These are phyloP conservation scores for Trichoderma sp. DNA, from an alignment of 2,329 filamentous ascomycete species.

Conservation along the genomic window DNA sequence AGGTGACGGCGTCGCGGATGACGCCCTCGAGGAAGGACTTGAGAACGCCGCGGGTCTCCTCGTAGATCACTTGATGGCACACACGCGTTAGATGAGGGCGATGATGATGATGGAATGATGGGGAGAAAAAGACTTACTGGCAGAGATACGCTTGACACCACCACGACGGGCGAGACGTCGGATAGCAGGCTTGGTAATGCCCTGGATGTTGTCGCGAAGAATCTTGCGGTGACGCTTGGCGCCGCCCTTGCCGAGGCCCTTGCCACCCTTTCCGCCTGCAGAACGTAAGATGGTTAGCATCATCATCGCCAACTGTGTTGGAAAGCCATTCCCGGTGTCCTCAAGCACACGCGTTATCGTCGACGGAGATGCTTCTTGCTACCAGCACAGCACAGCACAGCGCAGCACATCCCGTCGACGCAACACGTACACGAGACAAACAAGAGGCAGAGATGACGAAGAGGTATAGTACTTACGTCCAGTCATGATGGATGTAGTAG, in stretches of 20 bases:
- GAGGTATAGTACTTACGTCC: constrained; percentile 63
- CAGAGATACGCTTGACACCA: constrained; percentile 99
- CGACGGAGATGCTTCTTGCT: too few species aligned
- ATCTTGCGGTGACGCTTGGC: constrained; percentile 99
- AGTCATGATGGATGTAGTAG: constrained; percentile 59
- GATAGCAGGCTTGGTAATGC: constrained; percentile 98
- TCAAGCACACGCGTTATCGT: background rate
- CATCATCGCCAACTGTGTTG: too few species aligned
- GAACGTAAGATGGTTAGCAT: constrained; percentile 33
- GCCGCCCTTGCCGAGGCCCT: constrained; percentile 97
- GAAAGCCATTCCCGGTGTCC: too few species aligned
- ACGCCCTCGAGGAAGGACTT: constrained; percentile 79
- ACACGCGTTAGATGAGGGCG: background rate
- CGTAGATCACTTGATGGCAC: constrained; percentile 64
- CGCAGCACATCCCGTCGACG: background rate
- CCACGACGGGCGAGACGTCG: constrained; percentile 98
- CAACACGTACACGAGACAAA: background rate
- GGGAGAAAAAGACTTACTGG: constrained; percentile 60
- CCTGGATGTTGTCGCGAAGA: constrained; percentile 99
- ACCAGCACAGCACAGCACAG: background rate
- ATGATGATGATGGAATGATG: background rate
- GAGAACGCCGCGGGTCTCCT: constrained; percentile 75
- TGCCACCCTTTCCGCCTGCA: constrained; percentile 89
- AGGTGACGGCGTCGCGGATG: constrained; percentile 76
- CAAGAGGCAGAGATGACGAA: constrained; percentile 8